Evolutionary conservation across 495 filamentous ascomycete genomes (phyloP).

Genomic region (Penicillium chermesinum): DNA sequence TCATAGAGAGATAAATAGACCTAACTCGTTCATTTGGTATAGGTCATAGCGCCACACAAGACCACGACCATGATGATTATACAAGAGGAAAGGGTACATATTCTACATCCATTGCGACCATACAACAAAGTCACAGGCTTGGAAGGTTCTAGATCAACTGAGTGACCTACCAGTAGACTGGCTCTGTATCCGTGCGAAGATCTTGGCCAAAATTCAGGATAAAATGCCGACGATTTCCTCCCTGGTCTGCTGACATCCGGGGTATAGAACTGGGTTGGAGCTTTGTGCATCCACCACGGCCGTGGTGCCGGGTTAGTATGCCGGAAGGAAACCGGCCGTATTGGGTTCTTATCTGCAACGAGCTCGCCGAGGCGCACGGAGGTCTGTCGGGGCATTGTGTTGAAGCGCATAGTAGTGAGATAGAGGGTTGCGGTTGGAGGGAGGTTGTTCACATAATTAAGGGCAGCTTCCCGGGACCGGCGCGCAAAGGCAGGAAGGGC

Average conservation of each 20-base stretch:
- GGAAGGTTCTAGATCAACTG: neutral
- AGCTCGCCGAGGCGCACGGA: conserved; percentile 39
- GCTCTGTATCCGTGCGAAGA: conserved; percentile 33
- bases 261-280: conserved; percentile 33
- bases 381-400: conserved; percentile 37
- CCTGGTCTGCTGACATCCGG: conserved; percentile 30
- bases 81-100: too few relatives aligned
- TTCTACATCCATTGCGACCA: too few relatives aligned
- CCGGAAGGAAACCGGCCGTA: conserved; percentile 39
- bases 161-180: neutral
- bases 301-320: conserved; percentile 28
- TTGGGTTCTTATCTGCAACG: conserved; percentile 20
- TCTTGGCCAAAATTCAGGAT: conserved; percentile 40
- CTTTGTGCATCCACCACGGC: conserved; percentile 31
- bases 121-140: neutral
- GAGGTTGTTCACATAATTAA: conserved; percentile 57
- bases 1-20: too few relatives aligned
- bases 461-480: conserved; percentile 57
- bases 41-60: too few relatives aligned
- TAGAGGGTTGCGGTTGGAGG: conserved; percentile 60
- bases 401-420: conserved; percentile 65
- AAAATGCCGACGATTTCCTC: conserved; percentile 33
- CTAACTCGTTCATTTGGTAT: too few relatives aligned
- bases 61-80: too few relatives aligned
- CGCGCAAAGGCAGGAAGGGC: conserved; percentile 66